phyloP scores from a whole-genome alignment of 202 grass and related monocot genomes.

The Elaeis oleifera region DNA sequence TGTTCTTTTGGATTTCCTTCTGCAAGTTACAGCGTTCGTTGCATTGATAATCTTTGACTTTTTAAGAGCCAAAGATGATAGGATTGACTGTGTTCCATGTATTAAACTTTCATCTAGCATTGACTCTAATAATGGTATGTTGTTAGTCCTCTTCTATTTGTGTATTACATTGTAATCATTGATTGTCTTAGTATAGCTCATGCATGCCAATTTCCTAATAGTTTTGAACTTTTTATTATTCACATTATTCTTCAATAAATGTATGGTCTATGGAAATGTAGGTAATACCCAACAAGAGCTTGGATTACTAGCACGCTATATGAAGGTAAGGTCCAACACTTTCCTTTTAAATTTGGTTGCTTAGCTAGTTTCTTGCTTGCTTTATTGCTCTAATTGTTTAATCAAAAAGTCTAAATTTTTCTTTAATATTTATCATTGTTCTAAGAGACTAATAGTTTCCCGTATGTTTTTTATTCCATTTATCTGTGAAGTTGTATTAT shows the following conservation, averaged over 20 bases:
- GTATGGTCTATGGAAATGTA: slow-evolving; percentile 27
- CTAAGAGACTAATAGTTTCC: too few relatives aligned
- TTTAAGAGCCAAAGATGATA: slow-evolving; percentile 68
- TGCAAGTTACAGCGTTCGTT: slow-evolving; percentile 90
- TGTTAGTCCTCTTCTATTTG: not conserved
- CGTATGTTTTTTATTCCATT: too few relatives aligned
- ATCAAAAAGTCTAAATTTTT: too few relatives aligned
- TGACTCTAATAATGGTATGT: slow-evolving; percentile 35
- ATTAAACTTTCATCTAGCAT: slow-evolving; percentile 32
- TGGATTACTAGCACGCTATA: slow-evolving; percentile 73
- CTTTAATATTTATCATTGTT: too few relatives aligned
- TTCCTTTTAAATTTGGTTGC: too few relatives aligned
- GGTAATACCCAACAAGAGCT: slow-evolving; percentile 28
- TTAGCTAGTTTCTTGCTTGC: too few relatives aligned
- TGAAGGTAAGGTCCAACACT: slow-evolving; percentile 46
- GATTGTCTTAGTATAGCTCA: not conserved
- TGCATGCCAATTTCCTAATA: too few relatives aligned
- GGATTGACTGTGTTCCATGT: slow-evolving; percentile 90
- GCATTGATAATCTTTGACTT: slow-evolving; percentile 83
- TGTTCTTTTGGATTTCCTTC: slow-evolving; percentile 85
- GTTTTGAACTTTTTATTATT: too few relatives aligned
- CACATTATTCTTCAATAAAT: too few relatives aligned
- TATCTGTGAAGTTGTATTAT: too few relatives aligned
- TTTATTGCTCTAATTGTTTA: too few relatives aligned
- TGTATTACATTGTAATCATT: not conserved